A percentile compares a stretch with the other conserved stretches of the same genome.
Conservation (phyloP, 345 rosid species). For the Gossypioides kirkii region DNA sequence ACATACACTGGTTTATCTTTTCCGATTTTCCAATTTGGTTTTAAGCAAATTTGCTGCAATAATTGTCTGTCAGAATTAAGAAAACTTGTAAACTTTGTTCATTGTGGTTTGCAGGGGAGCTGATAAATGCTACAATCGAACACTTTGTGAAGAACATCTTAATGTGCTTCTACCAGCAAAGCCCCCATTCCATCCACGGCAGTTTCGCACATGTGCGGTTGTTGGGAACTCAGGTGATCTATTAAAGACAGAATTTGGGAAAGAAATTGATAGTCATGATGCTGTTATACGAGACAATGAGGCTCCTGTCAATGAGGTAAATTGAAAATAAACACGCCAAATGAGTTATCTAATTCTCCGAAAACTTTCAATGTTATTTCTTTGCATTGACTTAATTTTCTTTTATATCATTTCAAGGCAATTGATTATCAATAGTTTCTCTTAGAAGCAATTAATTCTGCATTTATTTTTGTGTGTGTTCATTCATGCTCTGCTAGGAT, state of each 20-base stretch:
- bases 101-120: constrained; percentile 56
- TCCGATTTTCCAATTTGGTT: background rate
- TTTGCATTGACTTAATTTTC: background rate
- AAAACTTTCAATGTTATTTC: background rate
- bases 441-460: background rate
- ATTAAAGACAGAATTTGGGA: constrained; percentile 73
- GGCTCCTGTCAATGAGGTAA: constrained; percentile 90
- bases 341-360: background rate
- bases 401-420: background rate
- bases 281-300: constrained; percentile 92
- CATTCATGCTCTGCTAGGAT: background rate
- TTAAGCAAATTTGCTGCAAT: background rate
- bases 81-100: constrained; percentile 9
- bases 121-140: constrained; percentile 69
- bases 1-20: background rate
- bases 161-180: constrained; percentile 74
- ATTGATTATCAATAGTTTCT: background rate
- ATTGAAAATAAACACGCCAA: background rate
- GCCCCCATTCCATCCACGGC: constrained; percentile 83
- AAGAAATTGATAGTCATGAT: constrained; percentile 92
- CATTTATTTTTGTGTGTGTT: background rate
- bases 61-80: background rate
- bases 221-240: constrained; percentile 98
- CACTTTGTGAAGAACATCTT: constrained; percentile 87
- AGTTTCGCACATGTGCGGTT: constrained; percentile 79